Evolutionary conservation across 2,329 filamentous ascomycete species (phyloP), one percentile per base, ranked within the genome.

Genomic region (Colletotrichum orbiculare): DNA sequence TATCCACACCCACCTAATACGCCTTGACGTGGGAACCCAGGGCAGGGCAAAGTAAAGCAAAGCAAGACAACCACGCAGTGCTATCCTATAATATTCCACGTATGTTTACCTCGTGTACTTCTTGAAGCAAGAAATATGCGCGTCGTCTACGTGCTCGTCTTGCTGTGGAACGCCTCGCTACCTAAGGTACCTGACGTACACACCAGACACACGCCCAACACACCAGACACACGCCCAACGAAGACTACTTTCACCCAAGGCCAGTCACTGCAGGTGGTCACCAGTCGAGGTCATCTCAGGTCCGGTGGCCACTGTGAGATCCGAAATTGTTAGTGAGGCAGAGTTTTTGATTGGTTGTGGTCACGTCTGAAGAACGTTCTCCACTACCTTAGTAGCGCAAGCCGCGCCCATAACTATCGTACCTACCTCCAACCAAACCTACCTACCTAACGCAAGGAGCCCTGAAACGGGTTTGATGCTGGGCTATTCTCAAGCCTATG

Each of bases 261-360:
- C 25, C 25, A 25, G 25, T 25, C 25, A 25, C 25, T 25, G 25
- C 25, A 25, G 25, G 4, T 5, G 25, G 25, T 25, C 25, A 25
- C 25, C 25, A 25, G 25, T 25, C 25, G 25, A 35, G 34, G n/a
- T 52, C 42, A 43, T 43, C 42, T 15, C 42, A 43, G 8, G 25
- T 25, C 8, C 8, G 8, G 42, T 43, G 42, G 42, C 42, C 42
- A 43, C 13, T 43, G 42, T 46, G 25, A 25, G 54, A 25, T 47
- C 41, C 37, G 54, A 53, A 56, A 62, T 52, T 65, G 62, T 65
- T 65, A 65, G 52, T 48, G 46, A 17, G 25, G 0, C 34, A 47
- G 41, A 42, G 9, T 38, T 25, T 63, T 62, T 66, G 41, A 63
- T 52, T 66, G 63, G 63, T 47, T 46, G 11, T 38, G 6, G 34